These are phyloP conservation scores for Pseudogymnoascus sp. DNA, from an alignment of 2,329 filamentous ascomycete genomes.

Conservation along the genomic window DNA sequence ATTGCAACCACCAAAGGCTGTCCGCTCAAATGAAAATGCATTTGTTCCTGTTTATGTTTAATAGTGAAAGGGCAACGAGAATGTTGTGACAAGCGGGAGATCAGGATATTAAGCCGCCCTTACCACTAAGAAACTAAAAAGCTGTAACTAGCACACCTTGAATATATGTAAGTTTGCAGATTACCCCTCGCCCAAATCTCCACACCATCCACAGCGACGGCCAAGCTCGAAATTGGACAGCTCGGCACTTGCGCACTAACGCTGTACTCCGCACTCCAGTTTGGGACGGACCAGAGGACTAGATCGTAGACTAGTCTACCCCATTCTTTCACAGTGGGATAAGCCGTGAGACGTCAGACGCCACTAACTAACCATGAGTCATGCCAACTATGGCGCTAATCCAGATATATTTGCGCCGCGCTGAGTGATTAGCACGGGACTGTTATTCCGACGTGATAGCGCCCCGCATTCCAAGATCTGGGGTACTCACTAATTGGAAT, in stretches of 20 bases:
- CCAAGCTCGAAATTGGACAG: background rate
- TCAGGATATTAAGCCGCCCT: background rate
- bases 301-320: background rate
- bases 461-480: background rate
- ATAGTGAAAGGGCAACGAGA: background rate
- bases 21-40: background rate
- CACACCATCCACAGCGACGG: background rate
- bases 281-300: background rate
- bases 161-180: background rate
- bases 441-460: background rate
- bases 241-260: background rate
- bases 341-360: background rate
- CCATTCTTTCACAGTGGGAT: background rate
- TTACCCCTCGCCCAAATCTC: background rate
- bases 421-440: background rate
- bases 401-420: background rate
- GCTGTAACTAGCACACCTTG: background rate
- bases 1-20: conserved; percentile 38
- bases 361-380: background rate
- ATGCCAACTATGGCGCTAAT: background rate
- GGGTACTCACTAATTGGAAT: background rate
- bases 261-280: background rate
- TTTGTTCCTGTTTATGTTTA: background rate
- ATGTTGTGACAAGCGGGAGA: background rate
- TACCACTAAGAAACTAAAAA: background rate